Percentiles rank a stretch among this genome's conserved stretches.
Conservation (phyloP, 1,284 basidiomycete species). For the Rhodotorula mucilaginosa region DNA sequence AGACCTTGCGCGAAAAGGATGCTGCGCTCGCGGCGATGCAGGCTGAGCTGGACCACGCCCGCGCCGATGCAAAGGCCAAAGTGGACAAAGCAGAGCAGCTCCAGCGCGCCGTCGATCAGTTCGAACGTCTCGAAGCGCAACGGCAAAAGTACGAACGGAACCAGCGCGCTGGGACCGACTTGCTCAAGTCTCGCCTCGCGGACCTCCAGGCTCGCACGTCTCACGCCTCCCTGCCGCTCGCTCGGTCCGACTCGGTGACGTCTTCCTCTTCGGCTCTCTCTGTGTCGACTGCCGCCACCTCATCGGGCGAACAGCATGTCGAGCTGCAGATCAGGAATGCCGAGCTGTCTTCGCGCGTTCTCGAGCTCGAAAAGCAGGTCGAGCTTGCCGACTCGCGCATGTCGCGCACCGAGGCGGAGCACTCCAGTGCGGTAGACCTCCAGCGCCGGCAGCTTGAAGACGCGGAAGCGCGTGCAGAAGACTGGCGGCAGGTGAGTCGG, state of each 20-base stretch:
- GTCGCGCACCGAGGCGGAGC: background rate
- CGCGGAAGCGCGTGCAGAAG: constrained; percentile 13
- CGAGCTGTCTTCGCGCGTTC: constrained; percentile 9
- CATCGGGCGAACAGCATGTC: background rate
- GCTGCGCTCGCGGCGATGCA: constrained; percentile 9
- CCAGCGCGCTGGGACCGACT: constrained; percentile 13
- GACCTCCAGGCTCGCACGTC: constrained; percentile 10
- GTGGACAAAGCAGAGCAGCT: background rate
- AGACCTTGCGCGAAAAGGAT: constrained; percentile 14
- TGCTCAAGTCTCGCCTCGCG: constrained; percentile 20
- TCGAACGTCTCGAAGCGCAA: constrained; percentile 7
- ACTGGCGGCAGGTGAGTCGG: constrained; percentile 32
- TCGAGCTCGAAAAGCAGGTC: constrained; percentile 17
- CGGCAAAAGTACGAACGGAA: constrained; percentile 4
- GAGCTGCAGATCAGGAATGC: constrained; percentile 27
- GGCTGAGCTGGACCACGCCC: background rate
- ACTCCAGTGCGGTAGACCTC: constrained; percentile 7
- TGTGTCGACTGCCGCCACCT: background rate
- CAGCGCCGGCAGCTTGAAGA: constrained; percentile 14
- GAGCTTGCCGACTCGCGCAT: background rate
- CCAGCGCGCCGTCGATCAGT: constrained; percentile 7
- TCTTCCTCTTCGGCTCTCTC: background rate
- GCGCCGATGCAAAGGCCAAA: background rate
- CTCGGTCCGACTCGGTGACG: background rate
- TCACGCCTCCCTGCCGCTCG: background rate